Base-by-base conservation (phyloP, 495 filamentous ascomycete genomes). In the Penicillium nucicola region DNA sequence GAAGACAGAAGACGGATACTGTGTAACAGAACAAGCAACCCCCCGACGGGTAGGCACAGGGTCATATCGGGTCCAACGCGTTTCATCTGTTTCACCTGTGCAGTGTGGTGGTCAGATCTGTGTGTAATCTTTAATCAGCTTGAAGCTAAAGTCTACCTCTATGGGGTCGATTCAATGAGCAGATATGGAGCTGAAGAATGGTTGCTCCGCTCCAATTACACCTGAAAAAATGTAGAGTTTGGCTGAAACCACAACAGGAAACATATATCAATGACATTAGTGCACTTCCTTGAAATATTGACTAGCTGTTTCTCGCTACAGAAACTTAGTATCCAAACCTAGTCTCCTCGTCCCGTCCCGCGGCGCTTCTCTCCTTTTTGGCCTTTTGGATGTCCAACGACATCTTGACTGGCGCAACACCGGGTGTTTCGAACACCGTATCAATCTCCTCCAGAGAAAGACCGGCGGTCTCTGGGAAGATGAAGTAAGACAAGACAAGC, bases 401-500 rank as follows among this genome's bases (percentile, higher is more conserved):
- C 66, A 76, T 72, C 58, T 74, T 75, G n/a, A 75, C 72, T 1
- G 72, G 71, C 11, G 40, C 41, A 41, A 74, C 65, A 6, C 69
- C 74, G 3, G 66, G 65, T 7, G 72, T 76, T 48, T 75, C 71
- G 52, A 77, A 75, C 28, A 77, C 64, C 6, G 58, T 61, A 50
- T 74, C 70, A 20, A 75, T 77, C 48, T 75, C 68, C 46, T 77
- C 72, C 33, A 75, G 53, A 35, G 64, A 62, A 15, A 74, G 47
- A 3, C 57, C 62, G 30, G 48, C 47, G 6, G 71, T 75, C 48
- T 74, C 74, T 0, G 69, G 71, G 55, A 77, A 75, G 41, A 72
- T 52, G 40, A 72, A 69, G 35, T 72, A 75, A 4, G 71, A 65
- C 14, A 70, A 39, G 1, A 66, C 48, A 10, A 77, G 59, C 50